Evolutionary conservation across 805 yeast genomes (phyloP), one percentile per base, ranked within the genome.

Genomic region (Dipodascopsis uninucleata): DNA sequence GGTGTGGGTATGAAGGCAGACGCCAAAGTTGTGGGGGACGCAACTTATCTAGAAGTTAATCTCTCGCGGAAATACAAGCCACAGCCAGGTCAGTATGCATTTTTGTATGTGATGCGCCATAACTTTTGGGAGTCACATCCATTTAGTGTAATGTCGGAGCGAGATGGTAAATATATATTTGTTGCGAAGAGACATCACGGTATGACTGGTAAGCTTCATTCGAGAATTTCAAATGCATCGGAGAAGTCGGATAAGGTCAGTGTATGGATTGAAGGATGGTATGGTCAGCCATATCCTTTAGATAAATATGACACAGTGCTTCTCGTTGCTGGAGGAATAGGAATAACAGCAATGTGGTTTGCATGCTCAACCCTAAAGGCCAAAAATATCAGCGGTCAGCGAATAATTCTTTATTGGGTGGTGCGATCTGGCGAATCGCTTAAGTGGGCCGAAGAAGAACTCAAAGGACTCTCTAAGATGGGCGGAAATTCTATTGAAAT

Each of bases 241-340:
- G 22, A 74, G 33, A 45, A 41, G 18, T 9, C n/a, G 17, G 38
- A 39, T 10, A 68, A 72, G 35, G 69, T 76, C 5, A 59, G 74
- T 4, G 69, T 79, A 12, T 26, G 29, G 4, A 68, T 79, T 12
- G 84, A 79, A 52, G 84, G 84, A 0, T 79, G 81, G 0, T 79
- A 79, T 52, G 84, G 84, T 1, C 56, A 61, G 3, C 59, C 71
- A 1, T 61, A 58, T 6, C 79, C 79, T 1, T 72, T 75, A 45
- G 68, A 68, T 36, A 65, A 69, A 21, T 76, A 74, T 22, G n/a
- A 68, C 28, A 67, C 68, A 36, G 71, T 74, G 1, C 62, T 78
- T 5, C 70, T 78, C 36, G 61, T 79, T 29, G 79, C 81, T 2
- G 83, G 84, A 7, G 84, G 84, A 3, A 76, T 76, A 49, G 84